Conservation (phyloP, 2,329 filamentous ascomycete species). For the Xylariaceae sp. region DNA sequence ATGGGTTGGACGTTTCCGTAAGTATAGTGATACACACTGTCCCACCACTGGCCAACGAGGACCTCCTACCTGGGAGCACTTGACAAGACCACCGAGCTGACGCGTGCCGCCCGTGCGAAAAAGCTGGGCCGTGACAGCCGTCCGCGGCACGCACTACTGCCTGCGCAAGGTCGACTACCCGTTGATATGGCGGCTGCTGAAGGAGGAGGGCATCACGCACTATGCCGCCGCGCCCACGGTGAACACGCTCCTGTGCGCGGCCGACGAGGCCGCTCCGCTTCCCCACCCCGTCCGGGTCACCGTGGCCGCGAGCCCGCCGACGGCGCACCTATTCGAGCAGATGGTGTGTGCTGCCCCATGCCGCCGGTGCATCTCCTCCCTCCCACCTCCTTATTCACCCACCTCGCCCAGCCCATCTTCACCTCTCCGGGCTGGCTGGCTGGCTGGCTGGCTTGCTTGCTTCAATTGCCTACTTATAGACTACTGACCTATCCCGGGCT, state of each 20-base stretch:
- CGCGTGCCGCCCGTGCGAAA: no score
- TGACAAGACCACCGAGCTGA: no score
- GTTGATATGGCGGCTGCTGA: constrained; percentile 82
- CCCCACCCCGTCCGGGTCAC: constrained; percentile 72
- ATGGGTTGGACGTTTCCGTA: constrained; percentile 75
- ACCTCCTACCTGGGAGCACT: no score
- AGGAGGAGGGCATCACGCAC: constrained; percentile 81
- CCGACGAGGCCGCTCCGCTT: constrained; percentile 65
- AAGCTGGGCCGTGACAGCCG: constrained; percentile 79
- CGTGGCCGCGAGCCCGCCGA: constrained; percentile 86
- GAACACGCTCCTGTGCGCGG: constrained; percentile 83
- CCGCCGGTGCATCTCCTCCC: neutral
- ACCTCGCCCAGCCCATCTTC: neutral
- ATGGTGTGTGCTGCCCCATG: constrained; percentile 68
- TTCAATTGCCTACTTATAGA: no score
- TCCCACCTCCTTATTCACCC: neutral
- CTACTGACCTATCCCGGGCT: no score
- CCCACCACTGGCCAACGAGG: no score
- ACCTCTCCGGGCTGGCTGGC: no score
- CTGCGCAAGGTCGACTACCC: constrained; percentile 92
- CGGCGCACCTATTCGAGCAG: constrained; percentile 81
- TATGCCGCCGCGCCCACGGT: constrained; percentile 96
- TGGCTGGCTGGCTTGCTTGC: no score
- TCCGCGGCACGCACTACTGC: constrained; percentile 90
- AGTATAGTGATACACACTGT: constrained; percentile 8